Percentiles rank a stretch among this genome's conserved stretches.
Conservation (phyloP, 768 basidiomycete genomes). For the Rhodotorula taiwanensis region DNA sequence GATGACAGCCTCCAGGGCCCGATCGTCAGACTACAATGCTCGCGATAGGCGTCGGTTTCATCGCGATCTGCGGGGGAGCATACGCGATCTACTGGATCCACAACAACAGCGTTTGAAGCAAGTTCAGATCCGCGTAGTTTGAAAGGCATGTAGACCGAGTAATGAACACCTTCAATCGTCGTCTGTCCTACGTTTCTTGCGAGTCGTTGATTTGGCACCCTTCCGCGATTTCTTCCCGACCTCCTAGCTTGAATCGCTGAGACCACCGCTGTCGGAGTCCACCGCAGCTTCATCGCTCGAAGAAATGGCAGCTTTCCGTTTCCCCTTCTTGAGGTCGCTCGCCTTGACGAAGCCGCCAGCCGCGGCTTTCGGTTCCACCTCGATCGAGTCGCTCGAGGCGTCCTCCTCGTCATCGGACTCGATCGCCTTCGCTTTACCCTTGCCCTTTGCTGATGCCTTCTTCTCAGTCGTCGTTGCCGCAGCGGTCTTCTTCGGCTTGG, state of each 20-base stretch:
- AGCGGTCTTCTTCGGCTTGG: background rate
- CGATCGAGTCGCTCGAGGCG: background rate
- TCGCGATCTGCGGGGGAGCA: background rate
- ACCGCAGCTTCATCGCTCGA: background rate
- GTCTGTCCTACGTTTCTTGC: background rate
- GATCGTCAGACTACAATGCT: too few relatives aligned
- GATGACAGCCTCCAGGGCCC: too few relatives aligned
- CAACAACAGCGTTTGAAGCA: background rate
- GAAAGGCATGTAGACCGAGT: too few relatives aligned
- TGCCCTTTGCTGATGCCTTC: background rate
- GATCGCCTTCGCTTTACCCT: background rate
- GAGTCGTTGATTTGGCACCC: background rate
- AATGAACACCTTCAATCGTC: background rate
- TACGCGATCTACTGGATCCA: background rate
- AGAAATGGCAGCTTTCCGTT: too few relatives aligned
- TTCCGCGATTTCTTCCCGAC: background rate
- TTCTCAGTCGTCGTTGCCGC: background rate
- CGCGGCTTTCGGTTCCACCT: too few relatives aligned
- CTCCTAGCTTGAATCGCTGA: conserved; percentile 1
- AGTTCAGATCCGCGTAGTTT: too few relatives aligned
- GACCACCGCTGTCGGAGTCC: background rate
- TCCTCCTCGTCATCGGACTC: background rate
- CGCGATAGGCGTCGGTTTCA: background rate
- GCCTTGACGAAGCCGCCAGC: conserved; percentile 18
- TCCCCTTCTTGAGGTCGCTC: background rate